Conservation (phyloP, 139 green algal species). For the Coelastrella sp. region DNA sequence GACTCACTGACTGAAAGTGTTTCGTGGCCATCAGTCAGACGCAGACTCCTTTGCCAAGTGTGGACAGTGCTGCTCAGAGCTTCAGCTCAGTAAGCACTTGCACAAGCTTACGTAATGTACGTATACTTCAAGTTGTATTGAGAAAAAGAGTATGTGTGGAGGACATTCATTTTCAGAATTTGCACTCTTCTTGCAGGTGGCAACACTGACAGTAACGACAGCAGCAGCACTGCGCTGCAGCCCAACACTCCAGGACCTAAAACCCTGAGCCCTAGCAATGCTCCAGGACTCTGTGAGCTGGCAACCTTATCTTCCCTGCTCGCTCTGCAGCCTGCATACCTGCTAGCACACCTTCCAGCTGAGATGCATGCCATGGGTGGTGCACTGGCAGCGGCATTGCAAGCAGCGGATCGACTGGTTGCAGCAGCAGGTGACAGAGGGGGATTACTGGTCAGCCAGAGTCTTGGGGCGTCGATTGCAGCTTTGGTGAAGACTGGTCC, state of each 20-base stretch:
- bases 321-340: slow-evolving; percentile 17
- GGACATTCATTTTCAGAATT: neutral
- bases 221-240: neutral
- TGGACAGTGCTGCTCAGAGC: too few relatives aligned
- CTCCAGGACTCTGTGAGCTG: slow-evolving; percentile 14
- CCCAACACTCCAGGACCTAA: neutral
- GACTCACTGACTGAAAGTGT: too few relatives aligned
- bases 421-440: slow-evolving; percentile 18
- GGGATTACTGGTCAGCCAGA: slow-evolving; percentile 22
- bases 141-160: too few relatives aligned
- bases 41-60: too few relatives aligned
- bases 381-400: slow-evolving; percentile 22
- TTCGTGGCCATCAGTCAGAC: too few relatives aligned
- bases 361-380: slow-evolving; percentile 45
- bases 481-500: slow-evolving; percentile 1
- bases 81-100: too few relatives aligned
- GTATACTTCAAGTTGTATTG: too few relatives aligned
- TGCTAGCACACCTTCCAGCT: slow-evolving; percentile 22
- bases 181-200: neutral
- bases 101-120: too few relatives aligned
- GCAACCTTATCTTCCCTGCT: slow-evolving; percentile 28
- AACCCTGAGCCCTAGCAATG: neutral
- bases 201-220: neutral
- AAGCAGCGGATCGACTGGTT: slow-evolving; percentile 21
- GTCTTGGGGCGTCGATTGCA: neutral